Percentiles rank a stretch among this genome's conserved stretches.
Evolutionary conservation across 805 yeast species (phyloP).

Genomic region (Metschnikowia aberdeeniae): DNA sequence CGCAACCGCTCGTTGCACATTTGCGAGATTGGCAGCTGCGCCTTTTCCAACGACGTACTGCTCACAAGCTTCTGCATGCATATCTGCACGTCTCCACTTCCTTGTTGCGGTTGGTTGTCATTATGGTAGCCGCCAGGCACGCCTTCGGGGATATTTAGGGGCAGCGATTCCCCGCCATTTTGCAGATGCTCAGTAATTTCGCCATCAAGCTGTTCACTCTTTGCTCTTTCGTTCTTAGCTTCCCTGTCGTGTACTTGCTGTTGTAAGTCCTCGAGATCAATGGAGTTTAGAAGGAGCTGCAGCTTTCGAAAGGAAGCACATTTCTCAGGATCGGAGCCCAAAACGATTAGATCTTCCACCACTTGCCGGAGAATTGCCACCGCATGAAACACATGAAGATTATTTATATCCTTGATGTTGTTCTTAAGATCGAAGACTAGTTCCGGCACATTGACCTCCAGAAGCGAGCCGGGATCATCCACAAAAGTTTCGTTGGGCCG

Average conservation of each 20-base stretch:
- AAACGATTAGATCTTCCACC: slow-evolving; percentile 29
- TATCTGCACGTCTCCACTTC: slow-evolving; percentile 9
- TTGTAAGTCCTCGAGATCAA: slow-evolving; percentile 11
- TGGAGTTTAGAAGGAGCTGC: slow-evolving; percentile 21
- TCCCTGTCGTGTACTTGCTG: neutral
- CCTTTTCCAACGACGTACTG: slow-evolving; percentile 13
- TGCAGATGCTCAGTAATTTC: neutral
- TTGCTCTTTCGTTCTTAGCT: neutral
- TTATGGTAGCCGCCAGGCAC: too few species aligned
- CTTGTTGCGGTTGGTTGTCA: neutral
- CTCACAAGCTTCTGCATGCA: slow-evolving; percentile 23
- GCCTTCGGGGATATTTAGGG: too few species aligned
- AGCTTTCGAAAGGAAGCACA: slow-evolving; percentile 23
- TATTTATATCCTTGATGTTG: slow-evolving; percentile 31
- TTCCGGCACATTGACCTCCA: slow-evolving; percentile 32
- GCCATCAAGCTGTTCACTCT: neutral
- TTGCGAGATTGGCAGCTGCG: slow-evolving; percentile 4
- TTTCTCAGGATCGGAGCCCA: slow-evolving; percentile 24
- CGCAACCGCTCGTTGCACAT: slow-evolving; percentile 18
- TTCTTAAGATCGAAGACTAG: slow-evolving; percentile 31
- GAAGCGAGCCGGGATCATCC: slow-evolving; percentile 34
- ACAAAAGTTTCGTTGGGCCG: slow-evolving; percentile 37
- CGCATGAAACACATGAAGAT: slow-evolving; percentile 34
- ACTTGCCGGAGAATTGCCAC: slow-evolving; percentile 26
- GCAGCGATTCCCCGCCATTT: too few species aligned